Evolutionary conservation across 176 grass and related monocot genomes (phyloP), one percentile per base, ranked within the genome.

Genomic region (Ampelocalamus luodianensis): DNA sequence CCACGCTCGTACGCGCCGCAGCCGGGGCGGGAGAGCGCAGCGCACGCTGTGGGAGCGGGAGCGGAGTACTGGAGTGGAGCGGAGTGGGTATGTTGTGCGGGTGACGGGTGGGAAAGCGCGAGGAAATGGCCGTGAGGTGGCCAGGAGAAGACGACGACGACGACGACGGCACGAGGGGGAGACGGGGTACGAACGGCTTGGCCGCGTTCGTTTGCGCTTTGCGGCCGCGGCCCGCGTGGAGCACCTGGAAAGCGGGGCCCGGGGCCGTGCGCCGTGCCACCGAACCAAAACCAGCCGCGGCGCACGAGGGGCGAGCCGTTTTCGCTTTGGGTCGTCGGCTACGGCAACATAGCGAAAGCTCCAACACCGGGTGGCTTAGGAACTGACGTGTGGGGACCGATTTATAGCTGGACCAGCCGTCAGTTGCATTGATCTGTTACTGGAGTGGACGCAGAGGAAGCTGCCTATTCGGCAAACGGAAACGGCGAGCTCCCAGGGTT

Each of bases 161-260:
- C 40, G 10, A 3, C 44, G 44, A 11, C 26, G 40, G 63, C 84
- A 68, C 65, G 84, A 82, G 48, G 62, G 70, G 26, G 46, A 2
- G 67, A 26, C 49, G 46, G 12, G 75, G 9, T 9, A 48, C 71
- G 43, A 66, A 74, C 87, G 77, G 86, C 66, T 75, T 37, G 39
- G 29, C 38, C 70, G 51, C 55, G 71, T 71, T 77, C 20, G 71
- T 37, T 72, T 74, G 74, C 54, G 59, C 66, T 53, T 69, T 80
- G 60, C 79, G 69, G 79, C 62, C 17, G 43, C 17, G 65, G 26
- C 14, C 16, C 16, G 36, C 7, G 74, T 23, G 13, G 5, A 6
- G 17, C 16, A 58, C 14, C 12, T 26, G 65, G 10, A 67, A 49
- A 5, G 23, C 23, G 51, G 63, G 24, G 60, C 13, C 44, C 44